A percentile compares a stretch with the other conserved stretches of the same genome.
These are phyloP conservation scores for Azolla pinnata DNA, from an alignment of 75 land plant genomes.

Conservation along the genomic window DNA sequence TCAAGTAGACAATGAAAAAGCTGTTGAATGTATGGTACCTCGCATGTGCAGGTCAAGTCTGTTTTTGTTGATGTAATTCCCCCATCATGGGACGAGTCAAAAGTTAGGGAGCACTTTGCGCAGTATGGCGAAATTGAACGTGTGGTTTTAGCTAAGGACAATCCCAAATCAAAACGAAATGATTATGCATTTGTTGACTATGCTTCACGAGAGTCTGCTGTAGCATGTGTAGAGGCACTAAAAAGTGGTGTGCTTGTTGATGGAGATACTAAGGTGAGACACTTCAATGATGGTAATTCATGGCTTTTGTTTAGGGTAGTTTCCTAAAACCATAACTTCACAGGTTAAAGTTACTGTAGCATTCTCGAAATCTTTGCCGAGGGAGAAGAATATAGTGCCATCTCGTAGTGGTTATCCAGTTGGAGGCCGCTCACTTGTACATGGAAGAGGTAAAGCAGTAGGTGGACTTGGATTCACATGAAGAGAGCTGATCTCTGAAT, in stretches of 20 bases:
- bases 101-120: slow-evolving; percentile 53
- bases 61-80: slow-evolving; percentile 80
- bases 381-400: slow-evolving; percentile 39
- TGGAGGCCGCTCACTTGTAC: slow-evolving; percentile 18
- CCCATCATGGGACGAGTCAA: slow-evolving; percentile 80
- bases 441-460: slow-evolving; percentile 14
- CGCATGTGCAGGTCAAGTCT: slow-evolving; percentile 57
- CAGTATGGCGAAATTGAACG: slow-evolving; percentile 62
- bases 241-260: slow-evolving; percentile 63
- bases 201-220: slow-evolving; percentile 71
- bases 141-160: slow-evolving; percentile 72
- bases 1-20: no score
- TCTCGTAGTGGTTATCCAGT: slow-evolving; percentile 37
- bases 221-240: slow-evolving; percentile 64
- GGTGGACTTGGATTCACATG: background rate
- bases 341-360: slow-evolving; percentile 79
- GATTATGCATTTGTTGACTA: slow-evolving; percentile 90
- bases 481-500: background rate
- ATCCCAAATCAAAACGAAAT: slow-evolving; percentile 69
- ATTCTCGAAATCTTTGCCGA: slow-evolving; percentile 66
- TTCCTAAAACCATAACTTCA: no score
- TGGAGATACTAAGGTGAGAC: slow-evolving; percentile 63
- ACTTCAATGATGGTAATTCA: no score
- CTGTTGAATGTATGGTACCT: background rate
- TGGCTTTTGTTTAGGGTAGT: no score